Percentiles rank a stretch among this genome's conserved stretches.
These are phyloP conservation scores for Potentilla sterilis DNA, from an alignment of 306 rosid genomes.

Conservation along the genomic window DNA sequence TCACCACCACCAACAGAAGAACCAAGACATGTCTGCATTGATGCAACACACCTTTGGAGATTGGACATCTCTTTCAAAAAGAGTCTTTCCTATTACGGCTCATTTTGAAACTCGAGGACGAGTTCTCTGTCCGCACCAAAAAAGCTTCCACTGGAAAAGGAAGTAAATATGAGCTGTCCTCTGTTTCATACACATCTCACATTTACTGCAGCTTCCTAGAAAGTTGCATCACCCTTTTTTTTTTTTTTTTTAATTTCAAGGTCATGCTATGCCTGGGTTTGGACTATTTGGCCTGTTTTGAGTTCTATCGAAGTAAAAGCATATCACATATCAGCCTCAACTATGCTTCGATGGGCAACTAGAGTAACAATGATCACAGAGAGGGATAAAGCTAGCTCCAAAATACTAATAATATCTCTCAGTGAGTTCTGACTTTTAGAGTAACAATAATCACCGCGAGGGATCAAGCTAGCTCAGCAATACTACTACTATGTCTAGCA, in stretches of 20 bases:
- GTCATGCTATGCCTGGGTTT: neutral
- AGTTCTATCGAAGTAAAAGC: neutral
- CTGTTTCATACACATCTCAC: conserved; percentile 7
- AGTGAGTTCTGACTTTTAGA: neutral
- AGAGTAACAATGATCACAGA: neutral
- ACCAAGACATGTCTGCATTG: neutral
- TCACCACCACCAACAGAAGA: neutral
- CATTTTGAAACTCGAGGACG: conserved; percentile 41
- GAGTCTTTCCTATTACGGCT: conserved; percentile 35
- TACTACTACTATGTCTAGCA: neutral
- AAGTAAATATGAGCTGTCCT: neutral
- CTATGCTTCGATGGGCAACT: neutral
- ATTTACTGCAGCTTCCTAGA: neutral
- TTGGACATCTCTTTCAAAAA: conserved; percentile 2
- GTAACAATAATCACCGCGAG: neutral
- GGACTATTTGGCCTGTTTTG: neutral
- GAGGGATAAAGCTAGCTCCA: neutral
- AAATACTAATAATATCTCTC: neutral
- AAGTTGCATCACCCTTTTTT: no score
- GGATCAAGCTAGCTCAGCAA: neutral
- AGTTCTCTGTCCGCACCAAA: conserved; percentile 18
- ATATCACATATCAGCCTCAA: neutral
- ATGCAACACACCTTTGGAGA: neutral
- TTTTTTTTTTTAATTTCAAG: neutral
- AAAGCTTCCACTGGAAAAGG: neutral